Base-by-base conservation (phyloP, 2,329 filamentous ascomycete species). In the Paecilomyces sp. region DNA sequence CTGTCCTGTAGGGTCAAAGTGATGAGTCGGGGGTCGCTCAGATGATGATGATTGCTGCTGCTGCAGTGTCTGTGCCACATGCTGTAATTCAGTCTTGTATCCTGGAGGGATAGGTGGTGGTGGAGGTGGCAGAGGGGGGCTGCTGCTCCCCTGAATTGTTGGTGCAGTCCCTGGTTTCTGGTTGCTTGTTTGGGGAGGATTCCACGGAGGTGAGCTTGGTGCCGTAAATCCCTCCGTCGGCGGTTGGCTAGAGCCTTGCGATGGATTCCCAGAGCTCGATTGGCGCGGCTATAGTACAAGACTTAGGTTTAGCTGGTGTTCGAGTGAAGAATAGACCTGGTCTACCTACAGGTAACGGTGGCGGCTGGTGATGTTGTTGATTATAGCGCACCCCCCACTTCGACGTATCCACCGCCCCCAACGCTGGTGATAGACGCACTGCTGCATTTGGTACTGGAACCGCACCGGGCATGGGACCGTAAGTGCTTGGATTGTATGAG, bases 301-400 rank as follows among this genome's bases (percentile, higher is more conserved):
- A 11, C 13, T 34, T 64, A 41, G 64, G 59, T 63, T 60, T 22
- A 56, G 34, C n/a, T 54, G 54, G 57, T 47, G 47, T 58, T 3
- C 18, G 30, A 31, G 30, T 34, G 11, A 12, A 56, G 24, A 47
- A 58, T 33, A 13, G 54, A 54, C 8, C 24, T 15, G 50, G 59
- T 31, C 13, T 58, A 67, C 71, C 62, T 68, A 77, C 75, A 12
- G 75, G 75, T 24, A 78, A 65, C 28, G 75, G 67, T 33, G 67
- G 71, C 24, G 72, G 74, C 41, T 69, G 66, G 25, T 68, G 66
- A 47, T 71, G 71, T 55, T 70, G 57, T 15, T 65, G 71, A 60
- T 77, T 78, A 61, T 76, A 79, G 57, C 72, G 72, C 54, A 79
- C 76, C 28, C 77, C 77, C 77, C 77, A 80, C 15, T 66, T 65